Conservation (phyloP, 805 yeast genomes). For the Pichia deserticola region DNA sequence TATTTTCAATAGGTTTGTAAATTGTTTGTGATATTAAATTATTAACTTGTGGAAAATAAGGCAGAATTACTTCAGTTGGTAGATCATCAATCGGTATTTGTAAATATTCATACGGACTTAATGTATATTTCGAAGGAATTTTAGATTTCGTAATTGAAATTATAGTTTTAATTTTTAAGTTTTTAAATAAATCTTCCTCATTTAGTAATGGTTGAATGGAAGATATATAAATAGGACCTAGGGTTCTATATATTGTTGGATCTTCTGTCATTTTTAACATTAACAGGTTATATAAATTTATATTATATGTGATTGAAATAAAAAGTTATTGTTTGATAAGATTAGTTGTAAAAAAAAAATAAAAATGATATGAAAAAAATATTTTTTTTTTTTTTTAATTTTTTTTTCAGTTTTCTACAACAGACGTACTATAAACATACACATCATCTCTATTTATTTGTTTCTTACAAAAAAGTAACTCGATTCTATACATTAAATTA, state of each 20-base stretch:
- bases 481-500: no score
- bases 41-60: conserved; percentile 53
- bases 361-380: no score
- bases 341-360: no score
- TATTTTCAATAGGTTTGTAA: conserved; percentile 28
- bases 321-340: no score
- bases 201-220: conserved; percentile 59
- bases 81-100: conserved; percentile 73
- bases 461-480: no score
- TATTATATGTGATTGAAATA: no score
- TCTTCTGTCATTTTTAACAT: conserved; percentile 8
- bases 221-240: conserved; percentile 77
- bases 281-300: no score
- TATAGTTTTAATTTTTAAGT: conserved; percentile 59
- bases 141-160: conserved; percentile 62
- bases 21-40: conserved; percentile 61
- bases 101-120: conserved; percentile 38
- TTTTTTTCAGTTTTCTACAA: background rate
- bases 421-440: no score
- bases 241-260: conserved; percentile 39
- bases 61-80: conserved; percentile 55
- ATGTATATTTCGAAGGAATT: conserved; percentile 44
- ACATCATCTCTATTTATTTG: background rate
- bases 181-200: conserved; percentile 40
- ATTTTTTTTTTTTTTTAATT: background rate